A percentile compares a stretch with the other conserved stretches of the same genome.
These are phyloP conservation scores for Plantago ovata DNA, from an alignment of 257 asterid genomes.

Conservation along the genomic window DNA sequence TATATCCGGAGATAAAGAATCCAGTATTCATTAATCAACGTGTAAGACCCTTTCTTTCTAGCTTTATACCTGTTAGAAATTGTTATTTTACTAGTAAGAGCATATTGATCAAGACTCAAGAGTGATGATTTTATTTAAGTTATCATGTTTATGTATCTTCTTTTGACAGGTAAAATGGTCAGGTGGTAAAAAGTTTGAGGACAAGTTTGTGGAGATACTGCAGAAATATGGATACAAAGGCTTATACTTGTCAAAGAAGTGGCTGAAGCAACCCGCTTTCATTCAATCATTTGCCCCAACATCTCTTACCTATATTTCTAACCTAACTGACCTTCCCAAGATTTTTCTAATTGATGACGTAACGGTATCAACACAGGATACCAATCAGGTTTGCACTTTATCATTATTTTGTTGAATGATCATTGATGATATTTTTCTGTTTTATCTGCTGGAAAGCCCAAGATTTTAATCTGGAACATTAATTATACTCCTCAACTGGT, in stretches of 20 bases:
- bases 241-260: constrained; percentile 74
- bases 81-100: constrained; percentile 2
- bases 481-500: no score
- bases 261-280: constrained; percentile 83
- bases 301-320: constrained; percentile 68
- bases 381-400: constrained; percentile 67
- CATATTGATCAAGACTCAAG: not conserved
- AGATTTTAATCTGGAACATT: no score
- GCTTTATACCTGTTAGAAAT: constrained; percentile 3
- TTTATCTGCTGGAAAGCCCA: no score
- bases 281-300: constrained; percentile 96
- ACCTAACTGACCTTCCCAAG: constrained; percentile 78
- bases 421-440: no score
- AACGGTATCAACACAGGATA: constrained; percentile 65
- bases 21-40: constrained; percentile 82
- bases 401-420: not conserved
- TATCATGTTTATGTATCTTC: constrained; percentile 7
- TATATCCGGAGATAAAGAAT: constrained; percentile 96
- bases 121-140: not conserved
- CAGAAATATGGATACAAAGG: constrained; percentile 78
- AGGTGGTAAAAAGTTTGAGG: constrained; percentile 79
- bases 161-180: constrained; percentile 83
- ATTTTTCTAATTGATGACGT: constrained; percentile 64
- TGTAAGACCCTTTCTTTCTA: constrained; percentile 42
- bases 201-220: constrained; percentile 71